Evolutionary conservation across 306 rosid species (phyloP).

Genomic region (Cucumis hystrix): DNA sequence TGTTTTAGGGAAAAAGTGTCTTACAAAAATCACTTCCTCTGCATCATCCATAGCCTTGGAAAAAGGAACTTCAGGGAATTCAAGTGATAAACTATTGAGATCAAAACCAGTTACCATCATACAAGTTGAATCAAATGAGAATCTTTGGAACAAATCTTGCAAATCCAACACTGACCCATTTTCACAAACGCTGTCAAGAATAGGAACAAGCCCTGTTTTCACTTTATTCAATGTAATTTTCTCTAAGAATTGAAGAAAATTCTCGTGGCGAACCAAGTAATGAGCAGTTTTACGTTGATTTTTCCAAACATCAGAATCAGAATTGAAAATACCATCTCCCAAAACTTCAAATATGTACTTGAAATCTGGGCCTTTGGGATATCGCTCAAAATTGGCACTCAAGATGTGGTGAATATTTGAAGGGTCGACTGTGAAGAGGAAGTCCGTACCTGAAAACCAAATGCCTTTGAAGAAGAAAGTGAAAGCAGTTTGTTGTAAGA

Average conservation of each 20-base stretch:
- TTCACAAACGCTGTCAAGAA: constrained; percentile 2
- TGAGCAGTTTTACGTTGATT: constrained; percentile 10
- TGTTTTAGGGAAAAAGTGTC: background rate
- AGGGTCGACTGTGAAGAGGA: too few relatives aligned
- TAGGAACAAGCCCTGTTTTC: constrained; percentile 13
- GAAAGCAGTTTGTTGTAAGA: constrained; percentile 6
- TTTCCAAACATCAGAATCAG: constrained; percentile 21
- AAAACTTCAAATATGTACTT: constrained; percentile 13
- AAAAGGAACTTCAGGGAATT: constrained; percentile 10
- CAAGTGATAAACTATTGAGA: constrained; percentile 11
- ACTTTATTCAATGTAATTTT: constrained; percentile 10
- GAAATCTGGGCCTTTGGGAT: too few relatives aligned
- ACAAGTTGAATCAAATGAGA: constrained; percentile 19
- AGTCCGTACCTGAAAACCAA: too few relatives aligned
- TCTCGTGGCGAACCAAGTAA: background rate
- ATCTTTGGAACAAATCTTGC: constrained; percentile 16
- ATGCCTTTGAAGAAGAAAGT: constrained; percentile 1
- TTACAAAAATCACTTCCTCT: constrained; percentile 5
- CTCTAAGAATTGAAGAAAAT: constrained; percentile 10
- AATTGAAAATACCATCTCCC: constrained; percentile 23
- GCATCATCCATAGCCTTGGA: constrained; percentile 10
- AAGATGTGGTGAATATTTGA: too few relatives aligned
- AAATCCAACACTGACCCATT: constrained; percentile 14
- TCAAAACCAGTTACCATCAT: constrained; percentile 20
- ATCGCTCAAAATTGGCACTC: too few relatives aligned